Evolutionary conservation across 129 eudicot genomes (phyloP).

Genomic region (Artemisia argyi): DNA sequence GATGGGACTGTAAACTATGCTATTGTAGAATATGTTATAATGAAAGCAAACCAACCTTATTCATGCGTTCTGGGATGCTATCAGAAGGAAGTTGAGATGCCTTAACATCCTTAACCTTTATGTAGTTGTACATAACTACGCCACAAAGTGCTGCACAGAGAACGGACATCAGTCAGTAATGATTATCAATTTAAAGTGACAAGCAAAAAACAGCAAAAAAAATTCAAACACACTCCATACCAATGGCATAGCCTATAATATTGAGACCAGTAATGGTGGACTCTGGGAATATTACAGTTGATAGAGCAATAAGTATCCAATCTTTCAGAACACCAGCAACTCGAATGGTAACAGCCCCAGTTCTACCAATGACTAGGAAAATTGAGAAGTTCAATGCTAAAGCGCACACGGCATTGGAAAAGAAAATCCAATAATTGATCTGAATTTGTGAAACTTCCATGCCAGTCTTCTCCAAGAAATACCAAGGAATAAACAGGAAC

Average conservation of each 20-base stretch:
- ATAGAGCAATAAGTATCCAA: conserved; percentile 97
- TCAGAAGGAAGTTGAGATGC: conserved; percentile 66
- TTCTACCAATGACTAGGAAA: conserved; percentile 95
- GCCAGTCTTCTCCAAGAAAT: conserved; percentile 77
- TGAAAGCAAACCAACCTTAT: conserved; percentile 53
- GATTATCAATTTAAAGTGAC: background rate
- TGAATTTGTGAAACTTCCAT: conserved; percentile 84
- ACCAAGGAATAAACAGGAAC: conserved; percentile 94
- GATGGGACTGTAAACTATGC: background rate
- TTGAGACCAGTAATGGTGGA: conserved; percentile 83
- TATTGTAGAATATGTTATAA: background rate
- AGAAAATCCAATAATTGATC: conserved; percentile 92
- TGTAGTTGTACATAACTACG: conserved; percentile 91
- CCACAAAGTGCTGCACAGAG: conserved; percentile 75
- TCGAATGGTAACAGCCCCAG: conserved; percentile 94
- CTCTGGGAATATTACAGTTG: conserved; percentile 94
- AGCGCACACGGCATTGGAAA: conserved; percentile 94
- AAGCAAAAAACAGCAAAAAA: background rate
- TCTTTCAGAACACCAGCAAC: conserved; percentile 98
- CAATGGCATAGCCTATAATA: conserved; percentile 89
- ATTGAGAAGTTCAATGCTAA: conserved; percentile 88
- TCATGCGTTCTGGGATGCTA: conserved; percentile 59
- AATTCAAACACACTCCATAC: conserved; percentile 33
- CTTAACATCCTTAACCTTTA: conserved; percentile 82
- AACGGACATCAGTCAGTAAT: background rate